phyloP scores from a whole-genome alignment of 768 basidiomycete genomes.

The Russula dissimulans region DNA sequence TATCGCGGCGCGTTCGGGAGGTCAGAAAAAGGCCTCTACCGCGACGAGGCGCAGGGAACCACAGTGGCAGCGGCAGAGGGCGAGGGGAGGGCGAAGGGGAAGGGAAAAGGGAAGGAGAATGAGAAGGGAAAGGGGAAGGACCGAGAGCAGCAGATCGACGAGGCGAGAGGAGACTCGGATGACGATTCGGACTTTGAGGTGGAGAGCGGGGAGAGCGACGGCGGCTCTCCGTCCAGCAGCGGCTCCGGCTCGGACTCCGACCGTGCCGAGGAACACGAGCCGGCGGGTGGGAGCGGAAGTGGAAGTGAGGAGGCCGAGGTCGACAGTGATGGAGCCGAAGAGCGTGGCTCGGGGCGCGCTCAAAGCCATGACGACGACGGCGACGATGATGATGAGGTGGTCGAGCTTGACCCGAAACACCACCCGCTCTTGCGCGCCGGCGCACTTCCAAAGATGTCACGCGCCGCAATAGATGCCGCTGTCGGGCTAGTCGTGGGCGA shows the following conservation, averaged over 20 bases:
- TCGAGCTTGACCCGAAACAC: slow-evolving; percentile 41
- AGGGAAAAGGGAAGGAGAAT: neutral
- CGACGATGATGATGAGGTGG: slow-evolving; percentile 33
- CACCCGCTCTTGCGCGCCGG: slow-evolving; percentile 31
- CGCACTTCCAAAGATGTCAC: slow-evolving; percentile 16
- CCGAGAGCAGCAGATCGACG: neutral
- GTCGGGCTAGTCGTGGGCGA: slow-evolving; percentile 16
- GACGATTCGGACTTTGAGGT: slow-evolving; percentile 14
- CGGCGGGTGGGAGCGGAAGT: neutral
- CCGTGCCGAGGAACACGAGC: slow-evolving; percentile 20
- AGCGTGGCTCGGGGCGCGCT: too few species aligned
- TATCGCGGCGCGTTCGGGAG: slow-evolving; percentile 50
- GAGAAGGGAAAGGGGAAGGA: neutral
- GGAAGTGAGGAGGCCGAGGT: neutral
- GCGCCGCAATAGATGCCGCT: slow-evolving; percentile 16
- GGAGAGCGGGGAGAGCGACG: slow-evolving; percentile 29
- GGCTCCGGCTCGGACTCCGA: neutral
- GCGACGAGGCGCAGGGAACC: neutral
- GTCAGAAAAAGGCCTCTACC: neutral
- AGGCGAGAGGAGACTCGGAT: slow-evolving; percentile 18
- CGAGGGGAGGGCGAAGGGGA: neutral
- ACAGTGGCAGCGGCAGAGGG: neutral
- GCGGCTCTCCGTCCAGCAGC: slow-evolving; percentile 26
- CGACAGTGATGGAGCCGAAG: slow-evolving; percentile 17
- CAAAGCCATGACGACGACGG: slow-evolving; percentile 23